Conservation (phyloP, 2,329 filamentous ascomycete species). For the Pseudogymnoascus sp. region DNA sequence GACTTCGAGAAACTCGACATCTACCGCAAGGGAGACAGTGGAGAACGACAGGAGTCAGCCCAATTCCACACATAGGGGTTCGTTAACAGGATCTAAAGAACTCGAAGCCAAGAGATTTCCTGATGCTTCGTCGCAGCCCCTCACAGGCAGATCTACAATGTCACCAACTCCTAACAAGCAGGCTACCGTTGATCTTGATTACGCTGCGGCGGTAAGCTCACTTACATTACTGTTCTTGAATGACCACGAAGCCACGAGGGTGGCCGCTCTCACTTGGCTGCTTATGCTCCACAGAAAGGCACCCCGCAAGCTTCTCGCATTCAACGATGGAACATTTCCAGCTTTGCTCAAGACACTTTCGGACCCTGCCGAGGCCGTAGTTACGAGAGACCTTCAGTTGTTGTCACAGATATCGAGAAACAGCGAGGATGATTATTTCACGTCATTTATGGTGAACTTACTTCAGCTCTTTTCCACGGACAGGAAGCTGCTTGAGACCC, state of each 20-base stretch:
- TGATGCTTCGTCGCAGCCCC: slow-evolving; percentile 43
- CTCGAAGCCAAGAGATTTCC: slow-evolving; percentile 44
- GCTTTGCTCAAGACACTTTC: slow-evolving; percentile 92
- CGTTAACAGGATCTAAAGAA: slow-evolving; percentile 40
- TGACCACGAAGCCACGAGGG: slow-evolving; percentile 90
- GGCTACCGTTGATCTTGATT: slow-evolving; percentile 72
- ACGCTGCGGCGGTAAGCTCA: slow-evolving; percentile 87
- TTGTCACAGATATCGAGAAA: slow-evolving; percentile 94
- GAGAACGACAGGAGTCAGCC: slow-evolving; percentile 26
- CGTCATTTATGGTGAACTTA: slow-evolving; percentile 95
- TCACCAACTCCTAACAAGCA: slow-evolving; percentile 24
- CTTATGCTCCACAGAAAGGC: slow-evolving; percentile 97
- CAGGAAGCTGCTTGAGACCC: slow-evolving; percentile 77
- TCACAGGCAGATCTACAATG: slow-evolving; percentile 17
- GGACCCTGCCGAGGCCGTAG: slow-evolving; percentile 89
- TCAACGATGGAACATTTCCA: slow-evolving; percentile 95
- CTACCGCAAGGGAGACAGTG: slow-evolving; percentile 28
- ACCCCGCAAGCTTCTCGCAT: slow-evolving; percentile 83
- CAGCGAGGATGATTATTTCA: slow-evolving; percentile 95
- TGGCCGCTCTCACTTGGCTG: slow-evolving; percentile 89
- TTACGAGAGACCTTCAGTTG: slow-evolving; percentile 86
- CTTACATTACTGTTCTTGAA: slow-evolving; percentile 91
- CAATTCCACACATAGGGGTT: slow-evolving; percentile 25
- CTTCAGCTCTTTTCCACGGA: slow-evolving; percentile 94
- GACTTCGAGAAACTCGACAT: slow-evolving; percentile 36